These are phyloP conservation scores for Colletotrichum echinochloae DNA, from an alignment of 2,329 filamentous ascomycete species.

Conservation along the genomic window DNA sequence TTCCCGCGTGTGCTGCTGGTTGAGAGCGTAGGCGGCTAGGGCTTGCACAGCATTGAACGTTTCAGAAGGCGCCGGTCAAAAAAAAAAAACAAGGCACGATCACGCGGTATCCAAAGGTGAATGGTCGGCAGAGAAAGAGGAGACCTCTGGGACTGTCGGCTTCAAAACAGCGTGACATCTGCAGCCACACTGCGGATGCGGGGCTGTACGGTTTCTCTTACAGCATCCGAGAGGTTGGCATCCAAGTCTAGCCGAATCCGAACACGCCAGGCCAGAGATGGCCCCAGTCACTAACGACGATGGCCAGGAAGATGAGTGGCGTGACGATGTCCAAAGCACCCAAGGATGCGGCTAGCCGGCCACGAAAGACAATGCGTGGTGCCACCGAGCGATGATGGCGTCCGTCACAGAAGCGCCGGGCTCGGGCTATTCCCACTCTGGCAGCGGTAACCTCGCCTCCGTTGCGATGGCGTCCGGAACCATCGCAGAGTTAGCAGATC, in stretches of 20 bases:
- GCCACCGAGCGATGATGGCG: constrained; percentile 8
- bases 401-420: constrained; percentile 1
- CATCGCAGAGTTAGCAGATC: neutral
- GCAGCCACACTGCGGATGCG: neutral
- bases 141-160: neutral
- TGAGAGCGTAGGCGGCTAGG: neutral
- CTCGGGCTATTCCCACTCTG: constrained; percentile 11
- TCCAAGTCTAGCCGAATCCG: neutral
- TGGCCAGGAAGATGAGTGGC: neutral
- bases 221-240: too few relatives aligned
- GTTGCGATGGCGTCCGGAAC: neutral
- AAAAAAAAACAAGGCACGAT: neutral
- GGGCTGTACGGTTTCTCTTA: neutral
- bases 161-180: neutral
- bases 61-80: neutral
- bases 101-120: neutral
- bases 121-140: neutral
- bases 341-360: neutral
- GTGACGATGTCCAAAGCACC: neutral
- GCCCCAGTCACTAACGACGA: neutral
- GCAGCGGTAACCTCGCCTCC: neutral
- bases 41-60: neutral
- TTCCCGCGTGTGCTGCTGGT: neutral
- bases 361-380: constrained; percentile 10
- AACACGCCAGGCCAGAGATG: neutral